Evolutionary conservation across 768 basidiomycete species (phyloP), one percentile per base, ranked within the genome.

Genomic region (Tulasnella sp.): DNA sequence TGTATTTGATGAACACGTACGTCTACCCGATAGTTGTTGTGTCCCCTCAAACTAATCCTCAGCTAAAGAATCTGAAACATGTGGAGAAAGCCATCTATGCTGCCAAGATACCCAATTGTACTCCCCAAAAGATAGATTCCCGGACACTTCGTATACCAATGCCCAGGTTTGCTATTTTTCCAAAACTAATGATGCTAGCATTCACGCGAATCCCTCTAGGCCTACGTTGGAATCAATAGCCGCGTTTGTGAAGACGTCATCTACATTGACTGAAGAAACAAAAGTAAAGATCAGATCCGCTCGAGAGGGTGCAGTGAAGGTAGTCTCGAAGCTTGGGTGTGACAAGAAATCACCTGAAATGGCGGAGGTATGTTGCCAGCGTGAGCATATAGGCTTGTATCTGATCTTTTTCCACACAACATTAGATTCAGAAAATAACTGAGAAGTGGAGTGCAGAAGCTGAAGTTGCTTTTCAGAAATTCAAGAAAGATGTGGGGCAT

Each of bases 101-200:
- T n/a, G 79, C 82, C 3, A 81, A 82, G 56, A 67, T 88, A 32
- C 78, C 83, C 7, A 73, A 78, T 25, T 72, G 85, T 8, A 71
- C 78, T 0, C 86, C 86, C 3, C 87, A 89, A 57, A 71, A 71
- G 50, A 66, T 75, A 35, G 86, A 90, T 58, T 66, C 61, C 27
- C 74, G 79, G 37, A 89, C 87, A 1, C 72, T 90, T 57, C 82
- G 74, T 56, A 75, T 90, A 53, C 81, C 85, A 0, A 77, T 89
- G 62, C 82, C 87, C 37, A 87, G 79, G 86, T 87, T 56, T 12
- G 44, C 35, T 16, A 22, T 15, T 33, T 9, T 45, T n/a, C 33
- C 19, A 35, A 15, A 13, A 15, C 29, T 42, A 12, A 33, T 10
- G 28, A 19, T 5, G 12, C 70, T 58, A 33, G 22, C 41, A 39